Conservation (phyloP, 495 filamentous ascomycete species). For the Pseudotulostoma volvatum region DNA sequence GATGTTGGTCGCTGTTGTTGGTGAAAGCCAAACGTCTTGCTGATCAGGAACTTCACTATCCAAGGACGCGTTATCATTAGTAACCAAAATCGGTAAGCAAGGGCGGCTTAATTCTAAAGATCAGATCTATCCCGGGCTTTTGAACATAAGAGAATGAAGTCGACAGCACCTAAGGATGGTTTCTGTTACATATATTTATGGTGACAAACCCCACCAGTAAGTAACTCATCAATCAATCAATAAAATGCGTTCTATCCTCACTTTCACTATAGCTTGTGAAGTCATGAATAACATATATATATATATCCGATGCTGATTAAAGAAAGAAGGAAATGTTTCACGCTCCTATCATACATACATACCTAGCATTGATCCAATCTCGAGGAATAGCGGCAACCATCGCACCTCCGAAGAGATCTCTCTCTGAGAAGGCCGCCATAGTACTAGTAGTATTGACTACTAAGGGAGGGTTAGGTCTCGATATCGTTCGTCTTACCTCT, state of each 20-base stretch:
- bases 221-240: no score
- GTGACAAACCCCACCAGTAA: no score
- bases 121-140: background rate
- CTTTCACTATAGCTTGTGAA: no score
- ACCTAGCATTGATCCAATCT: slow-evolving; percentile 72
- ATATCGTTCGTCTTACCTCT: no score
- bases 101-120: background rate
- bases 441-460: no score
- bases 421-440: slow-evolving; percentile 33
- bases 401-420: slow-evolving; percentile 66
- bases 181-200: no score
- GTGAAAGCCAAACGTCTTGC: slow-evolving; percentile 84
- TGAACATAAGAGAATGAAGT: background rate
- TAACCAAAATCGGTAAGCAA: slow-evolving; percentile 55
- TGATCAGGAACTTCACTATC: slow-evolving; percentile 85
- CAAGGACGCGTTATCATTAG: no score
- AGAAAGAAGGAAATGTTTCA: background rate
- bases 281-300: background rate
- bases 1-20: slow-evolving; percentile 57
- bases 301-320: background rate
- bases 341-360: slow-evolving; percentile 13
- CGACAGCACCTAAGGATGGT: no score
- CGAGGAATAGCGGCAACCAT: slow-evolving; percentile 54
- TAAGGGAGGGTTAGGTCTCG: no score
- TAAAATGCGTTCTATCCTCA: no score